Percentiles rank a stretch among this genome's conserved stretches.
Evolutionary conservation across 164 flowering plant genomes (phyloP).

Genomic region (Vitis cinerea): DNA sequence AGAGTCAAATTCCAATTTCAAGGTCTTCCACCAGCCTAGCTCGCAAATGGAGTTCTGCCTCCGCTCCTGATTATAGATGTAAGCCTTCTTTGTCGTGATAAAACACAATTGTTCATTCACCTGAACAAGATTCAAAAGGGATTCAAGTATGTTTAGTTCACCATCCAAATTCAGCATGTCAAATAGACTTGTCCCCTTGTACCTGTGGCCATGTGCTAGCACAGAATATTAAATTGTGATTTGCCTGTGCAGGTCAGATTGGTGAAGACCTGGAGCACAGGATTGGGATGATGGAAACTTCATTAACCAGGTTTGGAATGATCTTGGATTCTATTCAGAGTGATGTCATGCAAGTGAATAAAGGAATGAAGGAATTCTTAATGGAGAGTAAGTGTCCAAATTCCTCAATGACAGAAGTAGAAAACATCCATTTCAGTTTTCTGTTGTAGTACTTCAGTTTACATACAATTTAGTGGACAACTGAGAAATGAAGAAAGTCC

Average conservation of each 20-base stretch:
- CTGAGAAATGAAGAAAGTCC: not conserved
- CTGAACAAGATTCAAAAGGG: no score
- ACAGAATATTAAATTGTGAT: conserved; percentile 11
- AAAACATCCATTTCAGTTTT: not conserved
- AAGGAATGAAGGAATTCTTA: conserved; percentile 67
- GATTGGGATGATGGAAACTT: conserved; percentile 73
- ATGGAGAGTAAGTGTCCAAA: conserved; percentile 61
- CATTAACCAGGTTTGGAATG: conserved; percentile 67
- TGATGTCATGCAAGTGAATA: conserved; percentile 85
- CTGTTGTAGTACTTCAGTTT: no score
- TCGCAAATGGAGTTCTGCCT: conserved; percentile 65
- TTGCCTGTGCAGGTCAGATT: conserved; percentile 55
- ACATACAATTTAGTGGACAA: no score
- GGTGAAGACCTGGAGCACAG: conserved; percentile 80
- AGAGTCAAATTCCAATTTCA: conserved; percentile 55
- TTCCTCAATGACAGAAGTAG: not conserved
- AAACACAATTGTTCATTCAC: no score
- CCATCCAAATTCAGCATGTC: not conserved
- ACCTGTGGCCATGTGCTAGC: not conserved
- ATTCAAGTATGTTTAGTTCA: no score
- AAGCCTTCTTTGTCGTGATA: conserved; percentile 14
- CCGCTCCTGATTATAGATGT: conserved; percentile 61
- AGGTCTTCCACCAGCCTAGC: conserved; percentile 58
- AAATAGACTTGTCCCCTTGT: not conserved
- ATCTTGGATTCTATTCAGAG: conserved; percentile 85